Base-by-base conservation (phyloP, 1,284 basidiomycete species). In the Leccinum huronense region DNA sequence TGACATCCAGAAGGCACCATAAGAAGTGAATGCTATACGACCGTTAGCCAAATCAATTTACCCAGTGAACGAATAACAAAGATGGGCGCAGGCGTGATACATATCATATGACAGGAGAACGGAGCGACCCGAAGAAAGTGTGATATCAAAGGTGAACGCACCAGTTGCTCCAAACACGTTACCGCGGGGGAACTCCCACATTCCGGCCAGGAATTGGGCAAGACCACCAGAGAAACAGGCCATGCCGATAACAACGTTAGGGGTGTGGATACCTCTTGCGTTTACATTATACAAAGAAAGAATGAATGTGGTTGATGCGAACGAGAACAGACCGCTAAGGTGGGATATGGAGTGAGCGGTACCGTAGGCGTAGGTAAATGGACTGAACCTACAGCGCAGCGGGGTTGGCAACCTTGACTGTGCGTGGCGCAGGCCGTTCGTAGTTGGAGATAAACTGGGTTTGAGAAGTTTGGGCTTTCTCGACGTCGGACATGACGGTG, bases 1-100 rank as follows among this genome's bases (percentile, higher is more conserved):
- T 3, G 90, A 91, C 77, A 93, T 78, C 92, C 92, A 94, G 81
- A 94, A 95, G 1, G 86, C 87, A 63, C 92, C 93, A 70, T 91
- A 95, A 1, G 87, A 88, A 0, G 88, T 80, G 81, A 95, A 94
- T 0, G 93, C 95, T 83, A 36, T 27, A 5, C 10, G 2, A 56
- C 1, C 33, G 1, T 65, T 27, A 66, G 66, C 53, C 59, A 60
- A 57, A 48, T 36, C 14, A 57, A 23, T 23, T 11, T 4, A 23
- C 19, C 16, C 16, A 23, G 6, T 2, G 6, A 42, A 38, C 1
- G 30, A 54, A 53, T 48, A 56, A 34, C 3, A 51, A 6, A 40
- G 11, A 48, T 33, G 31, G n/a, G 33, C 4, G n/a, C 38, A 27
- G 13, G 13, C 10, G 27, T 34, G 34, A 38, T 16, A 61, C 2